phyloP scores from a whole-genome alignment of 176 grass and related monocot genomes.

The Eleusine coracana region DNA sequence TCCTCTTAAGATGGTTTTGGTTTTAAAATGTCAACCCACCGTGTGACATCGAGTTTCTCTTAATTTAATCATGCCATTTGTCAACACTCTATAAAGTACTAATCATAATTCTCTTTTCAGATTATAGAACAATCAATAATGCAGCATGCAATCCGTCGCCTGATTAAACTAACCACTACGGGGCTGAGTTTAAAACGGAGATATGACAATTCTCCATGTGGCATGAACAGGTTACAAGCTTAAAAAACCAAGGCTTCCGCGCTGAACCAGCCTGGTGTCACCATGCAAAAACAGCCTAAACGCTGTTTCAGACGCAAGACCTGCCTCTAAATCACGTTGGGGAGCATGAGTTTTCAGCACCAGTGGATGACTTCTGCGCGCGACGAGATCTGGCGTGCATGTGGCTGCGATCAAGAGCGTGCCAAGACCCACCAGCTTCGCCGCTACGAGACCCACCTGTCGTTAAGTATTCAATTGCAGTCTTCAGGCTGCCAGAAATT shows the following conservation, averaged over 20 bases:
- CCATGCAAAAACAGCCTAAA: background rate
- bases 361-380: slow-evolving; percentile 19
- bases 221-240: background rate
- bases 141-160: background rate
- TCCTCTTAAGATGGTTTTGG: background rate
- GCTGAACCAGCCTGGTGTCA: slow-evolving; percentile 31
- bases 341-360: background rate
- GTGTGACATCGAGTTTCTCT: background rate
- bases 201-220: slow-evolving; percentile 42
- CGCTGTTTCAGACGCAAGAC: background rate
- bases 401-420: background rate
- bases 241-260: slow-evolving; percentile 6
- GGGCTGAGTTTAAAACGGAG: background rate
- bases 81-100: background rate
- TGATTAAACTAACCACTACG: background rate
- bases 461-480: background rate
- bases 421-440: background rate
- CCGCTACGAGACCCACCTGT: background rate
- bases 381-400: slow-evolving; percentile 32
- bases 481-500: background rate
- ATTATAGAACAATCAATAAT: background rate
- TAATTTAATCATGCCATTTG: background rate
- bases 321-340: slow-evolving; percentile 24
- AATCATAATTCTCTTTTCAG: background rate
- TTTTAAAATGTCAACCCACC: background rate